These are phyloP conservation scores for Citrus mangshanensis DNA, from an alignment of 345 rosid species.

Conservation along the genomic window DNA sequence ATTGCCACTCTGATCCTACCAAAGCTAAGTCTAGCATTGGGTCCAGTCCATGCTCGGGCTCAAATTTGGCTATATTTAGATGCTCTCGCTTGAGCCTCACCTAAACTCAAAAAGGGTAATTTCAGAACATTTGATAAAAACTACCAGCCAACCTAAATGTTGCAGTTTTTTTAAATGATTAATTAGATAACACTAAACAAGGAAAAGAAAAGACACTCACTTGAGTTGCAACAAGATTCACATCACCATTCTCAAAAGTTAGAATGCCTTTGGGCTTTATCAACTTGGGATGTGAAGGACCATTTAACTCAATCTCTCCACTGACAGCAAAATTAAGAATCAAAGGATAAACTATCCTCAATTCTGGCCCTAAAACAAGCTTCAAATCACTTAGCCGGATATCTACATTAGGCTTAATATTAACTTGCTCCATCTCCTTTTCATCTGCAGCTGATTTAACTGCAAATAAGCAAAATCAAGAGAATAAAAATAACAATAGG, in stretches of 20 bases:
- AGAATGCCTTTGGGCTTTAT: conserved; percentile 90
- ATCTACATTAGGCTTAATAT: conserved; percentile 75
- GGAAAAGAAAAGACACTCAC: conserved; percentile 33
- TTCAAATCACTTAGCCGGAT: conserved; percentile 82
- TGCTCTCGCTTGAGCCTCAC: conserved; percentile 94
- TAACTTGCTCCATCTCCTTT: conserved; percentile 63
- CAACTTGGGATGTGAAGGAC: conserved; percentile 84
- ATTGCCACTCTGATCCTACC: conserved; percentile 99
- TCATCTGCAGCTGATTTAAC: conserved; percentile 66
- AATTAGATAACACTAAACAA: not conserved
- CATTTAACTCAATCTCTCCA: conserved; percentile 90
- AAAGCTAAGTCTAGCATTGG: conserved; percentile 90
- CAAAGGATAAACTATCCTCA: conserved; percentile 89
- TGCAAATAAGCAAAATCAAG: conserved; percentile 31
- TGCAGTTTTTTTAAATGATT: no score
- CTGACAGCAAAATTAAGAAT: conserved; percentile 91
- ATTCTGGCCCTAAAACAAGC: conserved; percentile 91
- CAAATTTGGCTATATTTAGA: conserved; percentile 88
- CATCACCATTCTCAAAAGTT: conserved; percentile 95
- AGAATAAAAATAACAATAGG: not conserved
- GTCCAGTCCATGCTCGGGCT: conserved; percentile 89
- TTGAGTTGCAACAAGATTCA: conserved; percentile 97
- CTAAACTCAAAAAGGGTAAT: conserved; percentile 39
- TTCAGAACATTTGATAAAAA: conserved; percentile 9
- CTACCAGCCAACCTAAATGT: not conserved